Conservation (phyloP, 208 protist genomes). For the Acanthamoeba lenticulata region DNA sequence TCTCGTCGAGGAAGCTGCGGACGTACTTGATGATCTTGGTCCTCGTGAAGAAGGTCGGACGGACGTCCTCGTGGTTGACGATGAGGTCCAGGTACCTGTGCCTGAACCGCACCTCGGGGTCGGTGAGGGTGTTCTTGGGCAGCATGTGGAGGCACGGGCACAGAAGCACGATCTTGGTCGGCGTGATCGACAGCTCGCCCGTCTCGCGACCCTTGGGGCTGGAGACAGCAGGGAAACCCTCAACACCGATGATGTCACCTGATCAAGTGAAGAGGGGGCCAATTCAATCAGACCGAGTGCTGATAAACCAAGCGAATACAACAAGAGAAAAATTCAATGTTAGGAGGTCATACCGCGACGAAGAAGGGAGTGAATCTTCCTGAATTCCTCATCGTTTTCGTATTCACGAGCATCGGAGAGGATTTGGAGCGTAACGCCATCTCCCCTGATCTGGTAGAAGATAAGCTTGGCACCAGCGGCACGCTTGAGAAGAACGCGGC, state of each 20-base stretch:
- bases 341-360: slow-evolving; percentile 71
- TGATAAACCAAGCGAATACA: slow-evolving; percentile 88
- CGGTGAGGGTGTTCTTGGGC: slow-evolving; percentile 93
- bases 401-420: slow-evolving; percentile 77
- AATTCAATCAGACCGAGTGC: slow-evolving; percentile 28
- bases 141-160: slow-evolving; percentile 99
- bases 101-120: slow-evolving; percentile 95
- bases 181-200: slow-evolving; percentile 91
- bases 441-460: slow-evolving; percentile 96
- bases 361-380: not conserved
- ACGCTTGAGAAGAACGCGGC: slow-evolving; percentile 89
- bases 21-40: slow-evolving; percentile 97
- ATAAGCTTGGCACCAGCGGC: slow-evolving; percentile 92
- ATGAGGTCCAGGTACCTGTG: slow-evolving; percentile 99
- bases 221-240: slow-evolving; percentile 82
- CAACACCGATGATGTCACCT: slow-evolving; percentile 98
- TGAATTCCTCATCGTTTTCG: not conserved
- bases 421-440: slow-evolving; percentile 95
- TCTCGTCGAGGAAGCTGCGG: slow-evolving; percentile 96
- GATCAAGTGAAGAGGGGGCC: slow-evolving; percentile 79
- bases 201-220: slow-evolving; percentile 94
- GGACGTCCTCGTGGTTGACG: slow-evolving; percentile 93
- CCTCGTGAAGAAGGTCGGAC: slow-evolving; percentile 94
- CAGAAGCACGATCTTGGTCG: slow-evolving; percentile 85
- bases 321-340: not conserved